Evolutionary conservation across 805 yeast species (phyloP), one percentile per base, ranked within the genome.

Genomic region (Metschnikowia amazonensis): DNA sequence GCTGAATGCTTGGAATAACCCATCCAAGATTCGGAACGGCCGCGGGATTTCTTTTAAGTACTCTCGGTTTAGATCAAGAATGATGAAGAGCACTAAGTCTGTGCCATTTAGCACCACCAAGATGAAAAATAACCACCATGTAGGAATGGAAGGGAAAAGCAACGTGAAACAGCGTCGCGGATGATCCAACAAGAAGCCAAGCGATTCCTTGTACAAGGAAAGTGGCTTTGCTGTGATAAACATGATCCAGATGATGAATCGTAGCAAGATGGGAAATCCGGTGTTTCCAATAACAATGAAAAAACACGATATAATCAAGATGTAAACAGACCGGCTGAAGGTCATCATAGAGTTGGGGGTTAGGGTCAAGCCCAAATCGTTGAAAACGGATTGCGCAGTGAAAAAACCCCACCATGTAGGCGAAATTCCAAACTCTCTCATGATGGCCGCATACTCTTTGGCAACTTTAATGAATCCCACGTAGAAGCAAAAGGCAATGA

Each of bases 131-230:
- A 94, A 72, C 97, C 97, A 89, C 95, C 96, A 89, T 0, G 99
- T 92, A 2, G 98, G 95, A 1, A 83, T 82, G 3, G 92, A 78
- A 0, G 99, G 99, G 57, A 94, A 94, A 46, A 94, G 70, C 47
- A 94, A 67, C 3, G 98, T 89, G 60, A 92, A 94, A 62, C 99
- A 94, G 58, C 99, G 85, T 60, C 99, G 81, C 1, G 99, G 99
- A 63, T 94, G 99, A 51, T 90, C 97, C 33, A 94, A 70, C 47
- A 94, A 65, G 55, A 94, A 94, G 0, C 88, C 90, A 13, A 90
- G 66, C 5, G 95, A 84, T 59, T 94, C 98, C 47, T 77, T 77
- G 49, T 60, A 67, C 49, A 79, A 67, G 0, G 92, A 82, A 28
- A 84, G 60, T 1, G 83, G 86, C 31, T 77, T 84, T 0, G 95